A percentile compares a stretch with the other conserved stretches of the same genome.
phyloP scores from a whole-genome alignment of 148 eudicot species.

The Fagopyrum homotropicum region DNA sequence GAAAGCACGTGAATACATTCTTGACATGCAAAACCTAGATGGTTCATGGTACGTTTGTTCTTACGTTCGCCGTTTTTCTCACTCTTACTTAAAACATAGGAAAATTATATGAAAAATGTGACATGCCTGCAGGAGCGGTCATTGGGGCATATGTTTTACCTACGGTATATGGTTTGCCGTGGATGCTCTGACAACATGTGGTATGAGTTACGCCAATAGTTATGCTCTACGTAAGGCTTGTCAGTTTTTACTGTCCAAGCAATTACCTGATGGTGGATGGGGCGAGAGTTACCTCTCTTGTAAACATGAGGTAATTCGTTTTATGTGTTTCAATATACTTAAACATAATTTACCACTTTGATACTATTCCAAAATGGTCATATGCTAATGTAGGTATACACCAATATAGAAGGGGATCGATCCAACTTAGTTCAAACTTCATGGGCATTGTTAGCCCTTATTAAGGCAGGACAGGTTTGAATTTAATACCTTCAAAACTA shows the following conservation, averaged over 20 bases:
- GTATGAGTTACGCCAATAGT: slow-evolving; percentile 30
- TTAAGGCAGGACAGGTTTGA: slow-evolving; percentile 27
- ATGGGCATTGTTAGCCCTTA: slow-evolving; percentile 44
- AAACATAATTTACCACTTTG: too few species aligned
- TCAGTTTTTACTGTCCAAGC: slow-evolving; percentile 29
- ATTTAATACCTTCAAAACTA: neutral
- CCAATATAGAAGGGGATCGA: slow-evolving; percentile 26
- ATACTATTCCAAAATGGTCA: neutral
- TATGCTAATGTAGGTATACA: slow-evolving; percentile 19
- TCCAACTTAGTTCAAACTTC: slow-evolving; percentile 41
- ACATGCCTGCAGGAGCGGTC: too few species aligned
- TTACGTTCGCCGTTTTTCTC: neutral
- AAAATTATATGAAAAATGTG: too few species aligned
- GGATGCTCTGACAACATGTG: slow-evolving; percentile 1
- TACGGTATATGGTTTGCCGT: neutral
- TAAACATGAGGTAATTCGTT: slow-evolving; percentile 26
- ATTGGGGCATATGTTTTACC: neutral
- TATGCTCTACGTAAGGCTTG: slow-evolving; percentile 29
- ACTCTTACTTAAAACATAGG: neutral
- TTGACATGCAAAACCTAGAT: slow-evolving; percentile 37
- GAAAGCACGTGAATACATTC: slow-evolving; percentile 24
- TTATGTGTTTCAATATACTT: too few species aligned
- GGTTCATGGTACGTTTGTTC: slow-evolving; percentile 41
- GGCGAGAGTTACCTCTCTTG: slow-evolving; percentile 51
- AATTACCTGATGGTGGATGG: slow-evolving; percentile 51